Conservation (phyloP, 1,139 yeast genomes). For the Lodderomyces oxycetoniae region DNA sequence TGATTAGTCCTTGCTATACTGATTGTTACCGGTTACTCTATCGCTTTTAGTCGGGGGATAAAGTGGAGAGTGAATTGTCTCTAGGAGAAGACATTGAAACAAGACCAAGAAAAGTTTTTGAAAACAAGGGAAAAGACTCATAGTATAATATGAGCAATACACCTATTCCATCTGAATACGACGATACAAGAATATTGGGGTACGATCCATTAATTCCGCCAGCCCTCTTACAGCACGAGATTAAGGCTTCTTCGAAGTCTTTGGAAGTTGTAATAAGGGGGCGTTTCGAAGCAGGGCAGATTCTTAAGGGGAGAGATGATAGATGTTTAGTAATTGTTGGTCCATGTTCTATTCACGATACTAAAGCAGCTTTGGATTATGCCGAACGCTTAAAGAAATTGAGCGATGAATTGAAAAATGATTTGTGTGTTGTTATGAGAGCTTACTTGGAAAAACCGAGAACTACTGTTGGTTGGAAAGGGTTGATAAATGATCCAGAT, state of each 20-base stretch:
- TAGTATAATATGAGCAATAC: slow-evolving; percentile 39
- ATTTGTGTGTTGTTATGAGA: slow-evolving; percentile 87
- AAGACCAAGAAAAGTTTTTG: no score
- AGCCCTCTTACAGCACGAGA: slow-evolving; percentile 86
- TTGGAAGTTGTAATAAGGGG: slow-evolving; percentile 65
- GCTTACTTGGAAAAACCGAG: slow-evolving; percentile 97
- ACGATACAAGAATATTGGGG: slow-evolving; percentile 85
- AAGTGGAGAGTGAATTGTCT: no score
- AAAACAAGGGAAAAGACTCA: no score
- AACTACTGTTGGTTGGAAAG: slow-evolving; percentile 99
- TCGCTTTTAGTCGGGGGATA: no score
- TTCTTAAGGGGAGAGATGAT: slow-evolving; percentile 74
- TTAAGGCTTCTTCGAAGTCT: slow-evolving; percentile 61
- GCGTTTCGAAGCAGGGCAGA: slow-evolving; percentile 67
- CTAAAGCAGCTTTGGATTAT: slow-evolving; percentile 87
- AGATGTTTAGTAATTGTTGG: slow-evolving; percentile 82
- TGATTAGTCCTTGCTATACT: no score
- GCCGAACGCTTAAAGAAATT: slow-evolving; percentile 59
- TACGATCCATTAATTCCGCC: slow-evolving; percentile 96
- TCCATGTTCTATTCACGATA: slow-evolving; percentile 96
- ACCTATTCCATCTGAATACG: slow-evolving; percentile 69
- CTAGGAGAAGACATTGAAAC: no score
- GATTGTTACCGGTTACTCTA: no score
- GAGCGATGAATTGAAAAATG: slow-evolving; percentile 62
- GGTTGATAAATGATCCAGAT: slow-evolving; percentile 94